Conservation (phyloP, 192 early-diverging fungal species). For the Podila verticillata region DNA sequence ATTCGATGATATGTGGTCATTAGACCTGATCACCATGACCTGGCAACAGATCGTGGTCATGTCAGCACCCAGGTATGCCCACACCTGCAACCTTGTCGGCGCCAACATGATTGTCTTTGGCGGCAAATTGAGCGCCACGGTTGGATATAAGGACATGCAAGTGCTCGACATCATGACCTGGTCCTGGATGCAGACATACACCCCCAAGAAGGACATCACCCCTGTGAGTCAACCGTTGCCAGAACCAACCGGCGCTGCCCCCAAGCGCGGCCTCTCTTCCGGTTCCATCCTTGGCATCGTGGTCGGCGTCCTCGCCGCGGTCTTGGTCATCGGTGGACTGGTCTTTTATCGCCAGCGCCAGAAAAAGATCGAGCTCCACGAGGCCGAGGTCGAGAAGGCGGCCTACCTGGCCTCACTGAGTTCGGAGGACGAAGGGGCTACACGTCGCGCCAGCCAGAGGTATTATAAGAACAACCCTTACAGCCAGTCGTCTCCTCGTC, state of each 20-base stretch:
- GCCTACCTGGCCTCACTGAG: constrained; percentile 30
- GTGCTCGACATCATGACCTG: constrained; percentile 30
- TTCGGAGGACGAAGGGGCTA: constrained; percentile 2
- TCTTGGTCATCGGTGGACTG: neutral
- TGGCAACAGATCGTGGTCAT: constrained; percentile 23
- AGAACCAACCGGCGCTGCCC: neutral
- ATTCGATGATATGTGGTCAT: constrained; percentile 25
- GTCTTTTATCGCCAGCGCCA: constrained; percentile 30
- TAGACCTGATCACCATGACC: constrained; percentile 38
- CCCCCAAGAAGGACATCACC: constrained; percentile 27
- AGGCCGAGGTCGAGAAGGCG: constrained; percentile 38
- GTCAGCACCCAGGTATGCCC: constrained; percentile 16
- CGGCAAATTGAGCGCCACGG: constrained; percentile 3
- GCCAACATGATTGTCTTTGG: constrained; percentile 46
- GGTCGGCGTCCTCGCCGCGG: constrained; percentile 5
- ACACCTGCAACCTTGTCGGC: constrained; percentile 40
- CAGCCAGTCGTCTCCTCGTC: constrained; percentile 1
- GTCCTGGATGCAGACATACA: constrained; percentile 15
- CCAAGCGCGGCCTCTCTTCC: constrained; percentile 7
- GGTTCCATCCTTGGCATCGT: constrained; percentile 24
- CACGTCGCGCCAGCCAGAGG: neutral
- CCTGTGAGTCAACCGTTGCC: constrained; percentile 13
- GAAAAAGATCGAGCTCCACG: constrained; percentile 18
- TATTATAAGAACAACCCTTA: constrained; percentile 15
- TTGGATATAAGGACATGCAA: constrained; percentile 31